These are phyloP conservation scores for Pichia deserticola DNA, from an alignment of 805 yeast genomes.

Conservation along the genomic window DNA sequence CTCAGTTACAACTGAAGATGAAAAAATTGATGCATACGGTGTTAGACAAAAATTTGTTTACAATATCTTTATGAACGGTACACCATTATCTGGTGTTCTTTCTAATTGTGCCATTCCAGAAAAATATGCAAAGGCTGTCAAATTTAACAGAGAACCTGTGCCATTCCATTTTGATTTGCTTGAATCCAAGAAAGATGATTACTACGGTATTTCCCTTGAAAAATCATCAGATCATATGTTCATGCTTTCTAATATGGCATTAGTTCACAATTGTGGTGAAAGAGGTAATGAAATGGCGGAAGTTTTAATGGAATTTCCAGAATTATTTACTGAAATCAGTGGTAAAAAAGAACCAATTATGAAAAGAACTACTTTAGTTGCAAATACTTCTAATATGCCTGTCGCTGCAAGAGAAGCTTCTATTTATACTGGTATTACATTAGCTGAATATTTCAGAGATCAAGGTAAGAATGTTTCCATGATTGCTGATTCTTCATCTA, in stretches of 20 bases:
- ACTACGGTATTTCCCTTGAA: slow-evolving; percentile 36
- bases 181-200: slow-evolving; percentile 27
- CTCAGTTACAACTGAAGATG: slow-evolving; percentile 21
- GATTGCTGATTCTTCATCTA: slow-evolving; percentile 99
- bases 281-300: slow-evolving; percentile 99
- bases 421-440: slow-evolving; percentile 96
- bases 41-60: slow-evolving; percentile 6
- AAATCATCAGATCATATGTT: slow-evolving; percentile 36
- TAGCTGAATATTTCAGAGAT: slow-evolving; percentile 99
- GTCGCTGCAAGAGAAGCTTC: slow-evolving; percentile 99
- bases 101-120: slow-evolving; percentile 20
- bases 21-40: background rate
- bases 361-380: slow-evolving; percentile 98
- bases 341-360: slow-evolving; percentile 97
- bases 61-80: slow-evolving; percentile 20
- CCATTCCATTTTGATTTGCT: slow-evolving; percentile 27
- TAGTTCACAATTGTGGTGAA: slow-evolving; percentile 52
- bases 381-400: slow-evolving; percentile 99
- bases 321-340: slow-evolving; percentile 78
- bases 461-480: slow-evolving; percentile 98
- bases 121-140: slow-evolving; percentile 13
- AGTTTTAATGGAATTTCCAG: slow-evolving; percentile 99
- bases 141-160: slow-evolving; percentile 18
- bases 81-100: slow-evolving; percentile 22
- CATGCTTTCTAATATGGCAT: slow-evolving; percentile 31